A percentile compares a stretch with the other conserved stretches of the same genome.
phyloP scores from a whole-genome alignment of 2,329 filamentous ascomycete species.

The Colletotrichum lindemuthianum region DNA sequence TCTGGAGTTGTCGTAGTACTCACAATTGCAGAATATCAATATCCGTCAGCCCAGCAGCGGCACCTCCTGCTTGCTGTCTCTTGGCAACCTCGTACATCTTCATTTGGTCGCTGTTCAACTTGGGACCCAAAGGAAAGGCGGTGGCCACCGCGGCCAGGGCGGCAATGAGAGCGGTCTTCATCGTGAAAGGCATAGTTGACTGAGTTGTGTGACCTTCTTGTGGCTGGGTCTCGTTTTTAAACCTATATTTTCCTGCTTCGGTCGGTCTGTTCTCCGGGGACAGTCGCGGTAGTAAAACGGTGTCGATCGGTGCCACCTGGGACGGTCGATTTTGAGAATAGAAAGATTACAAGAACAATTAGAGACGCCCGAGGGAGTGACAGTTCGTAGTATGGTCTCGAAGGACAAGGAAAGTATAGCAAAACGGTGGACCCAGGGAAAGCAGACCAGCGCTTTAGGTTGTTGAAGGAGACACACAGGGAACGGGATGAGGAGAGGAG shows the following conservation, averaged over 20 bases:
- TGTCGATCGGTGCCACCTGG: conserved; percentile 36
- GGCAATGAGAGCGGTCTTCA: conserved; percentile 56
- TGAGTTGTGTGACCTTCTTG: conserved; percentile 39
- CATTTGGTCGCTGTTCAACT: conserved; percentile 55
- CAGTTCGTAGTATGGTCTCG: conserved; percentile 35
- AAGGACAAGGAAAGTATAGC: conserved; percentile 45
- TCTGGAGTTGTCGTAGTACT: conserved; percentile 39
- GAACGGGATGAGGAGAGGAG: conserved; percentile 36
- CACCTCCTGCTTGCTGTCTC: conserved; percentile 61
- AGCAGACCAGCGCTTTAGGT: conserved; percentile 63
- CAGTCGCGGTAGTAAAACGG: conserved; percentile 9
- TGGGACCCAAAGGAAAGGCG: conserved; percentile 58
- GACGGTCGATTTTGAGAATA: conserved; percentile 41
- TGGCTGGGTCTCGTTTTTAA: conserved; percentile 39
- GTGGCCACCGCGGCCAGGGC: conserved; percentile 56
- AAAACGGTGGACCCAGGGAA: conserved; percentile 47
- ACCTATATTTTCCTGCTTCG: conserved; percentile 32
- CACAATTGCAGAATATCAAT: conserved; percentile 69
- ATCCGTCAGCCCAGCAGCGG: conserved; percentile 59
- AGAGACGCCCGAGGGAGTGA: conserved; percentile 38
- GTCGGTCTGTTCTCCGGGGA: conserved; percentile 36
- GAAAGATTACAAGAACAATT: conserved; percentile 44
- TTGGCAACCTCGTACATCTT: conserved; percentile 58
- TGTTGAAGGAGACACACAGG: conserved; percentile 44
- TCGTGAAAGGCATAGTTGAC: conserved; percentile 57